Evolutionary conservation across 1,284 basidiomycete genomes (phyloP), one percentile per base, ranked within the genome.

Genomic region (Rhodotorula sp.): DNA sequence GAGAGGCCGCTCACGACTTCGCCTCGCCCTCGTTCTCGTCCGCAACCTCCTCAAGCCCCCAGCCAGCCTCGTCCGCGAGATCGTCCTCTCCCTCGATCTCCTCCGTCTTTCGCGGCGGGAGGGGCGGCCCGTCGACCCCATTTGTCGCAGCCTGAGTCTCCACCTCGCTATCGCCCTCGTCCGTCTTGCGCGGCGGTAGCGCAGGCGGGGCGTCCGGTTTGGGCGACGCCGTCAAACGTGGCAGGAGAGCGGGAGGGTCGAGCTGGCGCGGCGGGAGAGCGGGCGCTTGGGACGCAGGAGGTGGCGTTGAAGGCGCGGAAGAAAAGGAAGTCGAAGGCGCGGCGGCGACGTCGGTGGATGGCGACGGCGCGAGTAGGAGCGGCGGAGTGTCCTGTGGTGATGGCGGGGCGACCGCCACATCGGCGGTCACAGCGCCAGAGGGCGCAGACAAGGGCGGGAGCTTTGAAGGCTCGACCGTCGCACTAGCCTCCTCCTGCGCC

Each of bases 21-120:
- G 34, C 34, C 34, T 2, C 34, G 21, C 1, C 27, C 25, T 44
- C 42, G 12, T 23, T 25, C 17, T 17, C 50, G 23, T 7, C n/a
- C n/a, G 10, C n/a, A 3, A 2, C 13, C 10, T 52, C 34, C 21
- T 67, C 60, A 14, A 67, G 34, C 1, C 66, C 66, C 66, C 66
- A 67, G 9, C 66, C 66, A 1, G 66, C 66, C 56, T 67, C 60
- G 48, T 67, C 66, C 19, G 53, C 60, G 5, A 57, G 7, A 7
- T 34, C 58, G 14, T 48, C 58, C 45, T 59, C 58, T 7, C 34
- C 8, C 46, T 23, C 58, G 9, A 23, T 27, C 25, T 7, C 44
- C 2, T 4, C 44, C 4, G 7, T 4, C 52, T 34, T 45, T 4
- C 46, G 34, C 7, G 25, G 27, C 12, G 45, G 46, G 10, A 46